These are phyloP conservation scores for Mycothermus thermophilus DNA, from an alignment of 495 filamentous ascomycete species.

Conservation along the genomic window DNA sequence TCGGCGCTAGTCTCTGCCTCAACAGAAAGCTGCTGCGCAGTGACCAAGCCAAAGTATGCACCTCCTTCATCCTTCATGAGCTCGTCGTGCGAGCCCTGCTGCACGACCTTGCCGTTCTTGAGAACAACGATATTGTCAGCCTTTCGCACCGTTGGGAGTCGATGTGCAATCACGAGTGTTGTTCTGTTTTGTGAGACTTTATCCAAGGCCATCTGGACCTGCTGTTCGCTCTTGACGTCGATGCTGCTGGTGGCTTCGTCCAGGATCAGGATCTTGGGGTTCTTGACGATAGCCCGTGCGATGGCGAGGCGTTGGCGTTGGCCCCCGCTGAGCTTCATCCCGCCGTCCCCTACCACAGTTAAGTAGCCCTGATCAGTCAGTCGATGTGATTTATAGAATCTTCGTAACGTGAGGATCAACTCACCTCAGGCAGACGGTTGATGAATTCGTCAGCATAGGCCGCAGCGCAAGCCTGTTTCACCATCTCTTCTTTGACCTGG, in stretches of 20 bases:
- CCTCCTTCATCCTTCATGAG: conserved; percentile 46
- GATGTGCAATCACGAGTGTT: conserved; percentile 49
- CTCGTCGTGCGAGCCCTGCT: conserved; percentile 54
- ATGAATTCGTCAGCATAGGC: conserved; percentile 52
- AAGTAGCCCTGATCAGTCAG: conserved; percentile 37
- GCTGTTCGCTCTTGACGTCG: conserved; percentile 42
- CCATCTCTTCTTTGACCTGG: conserved; percentile 38
- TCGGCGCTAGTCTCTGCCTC: conserved; percentile 9
- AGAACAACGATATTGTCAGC: conserved; percentile 56
- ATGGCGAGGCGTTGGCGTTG: conserved; percentile 56
- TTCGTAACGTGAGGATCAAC: neutral
- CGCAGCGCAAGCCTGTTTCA: conserved; percentile 46
- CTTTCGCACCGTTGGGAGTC: conserved; percentile 43
- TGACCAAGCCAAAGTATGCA: conserved; percentile 39
- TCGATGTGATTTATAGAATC: neutral
- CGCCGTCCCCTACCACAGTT: conserved; percentile 45
- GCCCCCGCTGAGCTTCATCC: conserved; percentile 47
- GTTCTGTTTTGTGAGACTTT: conserved; percentile 41
- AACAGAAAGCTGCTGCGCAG: conserved; percentile 34
- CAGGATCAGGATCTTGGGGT: conserved; percentile 68
- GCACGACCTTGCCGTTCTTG: conserved; percentile 46
- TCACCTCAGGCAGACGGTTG: conserved; percentile 38
- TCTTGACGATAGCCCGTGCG: conserved; percentile 57
- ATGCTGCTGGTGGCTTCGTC: conserved; percentile 68
- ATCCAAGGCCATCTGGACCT: conserved; percentile 45